Conservation (phyloP, 176 grass and related monocot genomes). For the Oryza longistaminata region DNA sequence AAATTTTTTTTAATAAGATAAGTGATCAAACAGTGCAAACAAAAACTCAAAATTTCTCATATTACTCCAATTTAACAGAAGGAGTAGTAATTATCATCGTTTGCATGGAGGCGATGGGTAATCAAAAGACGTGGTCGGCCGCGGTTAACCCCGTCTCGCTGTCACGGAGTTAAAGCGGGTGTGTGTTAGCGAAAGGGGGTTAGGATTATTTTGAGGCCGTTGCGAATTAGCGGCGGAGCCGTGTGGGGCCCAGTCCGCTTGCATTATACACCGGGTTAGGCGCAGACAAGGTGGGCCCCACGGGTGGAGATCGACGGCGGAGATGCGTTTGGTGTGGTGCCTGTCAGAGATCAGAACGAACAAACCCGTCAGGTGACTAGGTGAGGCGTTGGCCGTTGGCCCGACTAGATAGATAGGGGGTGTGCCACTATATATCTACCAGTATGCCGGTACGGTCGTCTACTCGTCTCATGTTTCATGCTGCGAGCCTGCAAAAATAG, state of each 20-base stretch:
- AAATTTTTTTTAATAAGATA: no score
- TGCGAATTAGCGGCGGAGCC: constrained; percentile 28
- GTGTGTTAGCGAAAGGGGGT: neutral
- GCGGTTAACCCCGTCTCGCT: constrained; percentile 8
- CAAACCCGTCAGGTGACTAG: constrained; percentile 18
- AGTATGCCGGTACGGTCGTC: no score
- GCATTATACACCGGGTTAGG: neutral
- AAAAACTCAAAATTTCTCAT: no score
- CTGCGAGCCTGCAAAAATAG: no score
- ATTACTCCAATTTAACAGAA: no score
- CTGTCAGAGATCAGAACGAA: constrained; percentile 3
- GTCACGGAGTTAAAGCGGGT: neutral
- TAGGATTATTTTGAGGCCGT: neutral
- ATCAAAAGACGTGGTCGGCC: constrained; percentile 42
- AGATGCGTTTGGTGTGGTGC: constrained; percentile 7
- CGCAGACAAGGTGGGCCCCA: constrained; percentile 20
- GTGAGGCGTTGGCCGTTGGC: neutral
- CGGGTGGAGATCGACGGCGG: neutral
- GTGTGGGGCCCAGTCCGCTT: neutral
- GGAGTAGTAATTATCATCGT: neutral
- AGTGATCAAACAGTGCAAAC: no score
- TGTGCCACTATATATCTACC: no score
- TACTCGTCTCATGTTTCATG: no score
- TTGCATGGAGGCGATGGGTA: neutral
- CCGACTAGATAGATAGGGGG: neutral